phyloP scores from a whole-genome alignment of 441 rosid genomes.

The Gossypium schwendimanii region DNA sequence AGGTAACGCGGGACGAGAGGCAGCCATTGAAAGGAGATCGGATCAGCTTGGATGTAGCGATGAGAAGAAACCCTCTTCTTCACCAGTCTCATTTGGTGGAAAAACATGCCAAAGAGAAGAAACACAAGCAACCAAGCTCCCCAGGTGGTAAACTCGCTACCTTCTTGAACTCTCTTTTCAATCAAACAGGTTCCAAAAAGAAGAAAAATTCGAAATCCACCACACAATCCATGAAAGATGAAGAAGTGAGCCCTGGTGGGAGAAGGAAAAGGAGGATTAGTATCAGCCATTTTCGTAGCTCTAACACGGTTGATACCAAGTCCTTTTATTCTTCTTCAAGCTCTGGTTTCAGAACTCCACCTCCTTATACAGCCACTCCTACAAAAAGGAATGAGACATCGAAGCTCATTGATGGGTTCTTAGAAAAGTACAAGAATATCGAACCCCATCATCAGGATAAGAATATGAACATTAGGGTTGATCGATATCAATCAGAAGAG shows the following conservation, averaged over 20 bases:
- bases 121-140: conserved; percentile 78
- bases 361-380: conserved; percentile 57
- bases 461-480: conserved; percentile 23
- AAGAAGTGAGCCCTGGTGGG: conserved; percentile 53
- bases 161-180: conserved; percentile 80
- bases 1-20: conserved; percentile 37
- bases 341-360: conserved; percentile 76
- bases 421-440: conserved; percentile 18
- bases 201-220: conserved; percentile 63
- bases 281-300: conserved; percentile 70
- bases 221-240: conserved; percentile 44
- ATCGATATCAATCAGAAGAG: conserved; percentile 22
- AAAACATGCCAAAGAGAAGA: conserved; percentile 56
- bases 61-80: conserved; percentile 35
- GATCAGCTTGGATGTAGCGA: conserved; percentile 59
- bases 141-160: conserved; percentile 79
- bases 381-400: conserved; percentile 37
- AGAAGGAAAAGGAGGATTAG: conserved; percentile 78
- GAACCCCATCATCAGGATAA: too few relatives aligned
- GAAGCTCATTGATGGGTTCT: conserved; percentile 22
- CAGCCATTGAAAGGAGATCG: conserved; percentile 50
- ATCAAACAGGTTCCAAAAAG: conserved; percentile 64
- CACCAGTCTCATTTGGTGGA: conserved; percentile 29
- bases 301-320: conserved; percentile 38
- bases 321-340: conserved; percentile 54